A percentile compares a stretch with the other conserved stretches of the same genome.
These are phyloP conservation scores for Cercophora samala DNA, from an alignment of 495 filamentous ascomycete genomes.

Conservation along the genomic window DNA sequence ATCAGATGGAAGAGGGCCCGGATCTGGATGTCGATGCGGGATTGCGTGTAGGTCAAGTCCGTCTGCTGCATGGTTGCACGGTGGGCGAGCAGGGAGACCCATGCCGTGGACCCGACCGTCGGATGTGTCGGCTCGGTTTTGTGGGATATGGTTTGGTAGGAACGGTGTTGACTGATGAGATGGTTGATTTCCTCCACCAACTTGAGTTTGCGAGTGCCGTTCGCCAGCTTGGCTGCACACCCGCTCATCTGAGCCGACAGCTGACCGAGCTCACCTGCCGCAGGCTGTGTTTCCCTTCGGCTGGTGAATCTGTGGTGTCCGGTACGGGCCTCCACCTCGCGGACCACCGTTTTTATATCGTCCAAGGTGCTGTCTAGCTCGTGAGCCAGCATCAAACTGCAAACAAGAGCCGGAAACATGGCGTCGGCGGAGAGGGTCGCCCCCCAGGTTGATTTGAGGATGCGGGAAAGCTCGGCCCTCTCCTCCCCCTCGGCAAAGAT, in stretches of 20 bases:
- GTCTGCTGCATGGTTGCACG: conserved; percentile 29
- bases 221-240: conserved; percentile 33
- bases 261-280: conserved; percentile 28
- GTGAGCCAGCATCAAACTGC: conserved; percentile 26
- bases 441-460: conserved; percentile 25
- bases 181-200: conserved; percentile 26
- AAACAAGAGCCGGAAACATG: conserved; percentile 33
- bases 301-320: conserved; percentile 30
- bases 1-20: conserved; percentile 32
- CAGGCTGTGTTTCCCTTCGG: conserved; percentile 25
- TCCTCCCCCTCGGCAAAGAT: conserved; percentile 29
- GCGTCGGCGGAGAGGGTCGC: conserved; percentile 12
- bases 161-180: conserved; percentile 24
- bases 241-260: conserved; percentile 32
- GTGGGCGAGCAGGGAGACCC: conserved; percentile 19
- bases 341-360: conserved; percentile 29
- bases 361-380: conserved; percentile 28
- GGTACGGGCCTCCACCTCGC: conserved; percentile 31
- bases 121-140: not conserved
- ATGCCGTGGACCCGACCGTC: not conserved
- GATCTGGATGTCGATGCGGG: conserved; percentile 36
- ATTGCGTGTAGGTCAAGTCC: conserved; percentile 30
- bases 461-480: conserved; percentile 20
- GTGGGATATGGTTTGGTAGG: not conserved
- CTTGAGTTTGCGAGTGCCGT: conserved; percentile 29